phyloP scores from a whole-genome alignment of 768 basidiomycete genomes.

The Rhodotorula taiwanensis region DNA sequence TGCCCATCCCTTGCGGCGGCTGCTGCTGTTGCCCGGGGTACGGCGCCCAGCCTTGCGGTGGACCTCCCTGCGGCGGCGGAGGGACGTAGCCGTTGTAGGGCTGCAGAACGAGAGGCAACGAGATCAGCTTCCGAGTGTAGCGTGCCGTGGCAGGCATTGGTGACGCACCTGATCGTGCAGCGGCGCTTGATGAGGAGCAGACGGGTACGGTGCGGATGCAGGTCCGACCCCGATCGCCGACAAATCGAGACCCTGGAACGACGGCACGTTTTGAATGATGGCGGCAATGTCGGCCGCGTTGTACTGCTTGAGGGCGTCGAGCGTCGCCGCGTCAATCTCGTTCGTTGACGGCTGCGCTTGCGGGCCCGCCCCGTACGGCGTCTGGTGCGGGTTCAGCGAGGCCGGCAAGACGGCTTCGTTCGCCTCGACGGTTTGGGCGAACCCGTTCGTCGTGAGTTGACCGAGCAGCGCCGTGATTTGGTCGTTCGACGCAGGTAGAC shows the following conservation, averaged over 20 bases:
- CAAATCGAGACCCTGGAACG: slow-evolving; percentile 5
- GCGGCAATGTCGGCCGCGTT: slow-evolving; percentile 3
- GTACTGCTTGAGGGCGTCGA: slow-evolving; percentile 6
- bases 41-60: too few relatives aligned
- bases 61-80: not conserved
- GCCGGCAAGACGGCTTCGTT: not conserved
- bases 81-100: slow-evolving; percentile 29
- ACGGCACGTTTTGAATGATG: slow-evolving; percentile 5
- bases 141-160: too few relatives aligned
- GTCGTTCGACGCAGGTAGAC: slow-evolving; percentile 10
- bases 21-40: too few relatives aligned
- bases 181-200: not conserved
- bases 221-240: slow-evolving; percentile 10
- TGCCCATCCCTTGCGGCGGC: too few relatives aligned
- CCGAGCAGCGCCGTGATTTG: slow-evolving; percentile 20
- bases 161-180: not conserved
- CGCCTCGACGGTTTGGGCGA: not conserved
- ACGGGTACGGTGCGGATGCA: not conserved
- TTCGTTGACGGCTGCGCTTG: not conserved
- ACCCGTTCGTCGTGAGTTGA: slow-evolving; percentile 2
- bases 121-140: not conserved
- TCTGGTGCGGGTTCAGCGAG: not conserved
- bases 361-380: not conserved
- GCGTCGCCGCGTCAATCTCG: slow-evolving; percentile 10
- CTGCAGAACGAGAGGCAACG: not conserved